These are phyloP conservation scores for Ceriops zippeliana DNA, from an alignment of 345 rosid genomes.

Conservation along the genomic window DNA sequence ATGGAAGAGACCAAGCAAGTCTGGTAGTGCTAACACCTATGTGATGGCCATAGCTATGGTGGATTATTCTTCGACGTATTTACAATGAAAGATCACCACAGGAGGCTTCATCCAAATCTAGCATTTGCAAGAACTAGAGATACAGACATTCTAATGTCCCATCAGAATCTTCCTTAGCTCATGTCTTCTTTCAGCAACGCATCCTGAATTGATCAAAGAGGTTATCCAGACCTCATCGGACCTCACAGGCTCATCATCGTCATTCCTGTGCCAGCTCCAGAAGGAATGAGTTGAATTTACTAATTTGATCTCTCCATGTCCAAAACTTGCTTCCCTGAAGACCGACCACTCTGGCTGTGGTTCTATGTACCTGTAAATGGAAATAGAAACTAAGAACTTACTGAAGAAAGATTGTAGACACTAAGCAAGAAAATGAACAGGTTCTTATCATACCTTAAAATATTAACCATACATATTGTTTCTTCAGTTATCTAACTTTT, in stretches of 20 bases:
- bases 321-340: constrained; percentile 97
- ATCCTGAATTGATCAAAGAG: constrained; percentile 59
- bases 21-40: neutral
- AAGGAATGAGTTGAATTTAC: constrained; percentile 73
- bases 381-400: neutral
- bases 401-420: too few species aligned
- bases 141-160: constrained; percentile 33
- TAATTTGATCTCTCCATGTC: constrained; percentile 83
- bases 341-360: constrained; percentile 89
- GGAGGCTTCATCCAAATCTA: neutral
- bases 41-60: neutral
- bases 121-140: neutral
- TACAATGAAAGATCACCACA: constrained; percentile 3
- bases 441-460: too few species aligned
- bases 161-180: constrained; percentile 49
- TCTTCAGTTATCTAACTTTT: neutral
- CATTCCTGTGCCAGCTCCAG: constrained; percentile 98
- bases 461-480: too few species aligned
- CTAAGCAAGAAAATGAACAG: too few species aligned
- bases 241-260: constrained; percentile 82
- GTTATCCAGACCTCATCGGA: constrained; percentile 87
- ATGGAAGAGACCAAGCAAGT: too few species aligned
- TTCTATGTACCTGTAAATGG: constrained; percentile 42
- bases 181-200: constrained; percentile 38
- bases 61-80: neutral